Percentiles rank a stretch among this genome's conserved stretches.
Evolutionary conservation across 2,329 filamentous ascomycete genomes (phyloP).

Genomic region (Fusarium sp.): DNA sequence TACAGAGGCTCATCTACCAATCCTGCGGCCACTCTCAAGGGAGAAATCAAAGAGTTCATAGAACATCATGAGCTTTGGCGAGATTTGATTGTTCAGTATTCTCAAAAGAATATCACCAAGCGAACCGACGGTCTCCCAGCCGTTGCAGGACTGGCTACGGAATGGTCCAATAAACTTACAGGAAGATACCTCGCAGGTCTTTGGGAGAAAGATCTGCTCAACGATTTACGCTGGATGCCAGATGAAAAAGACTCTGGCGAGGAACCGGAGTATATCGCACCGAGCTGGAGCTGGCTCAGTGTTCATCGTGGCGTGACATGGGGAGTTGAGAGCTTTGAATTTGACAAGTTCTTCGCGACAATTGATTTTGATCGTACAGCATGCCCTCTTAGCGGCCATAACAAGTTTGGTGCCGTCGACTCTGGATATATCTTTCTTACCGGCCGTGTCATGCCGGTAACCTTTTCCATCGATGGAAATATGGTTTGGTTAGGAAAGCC

Average conservation of each 20-base stretch:
- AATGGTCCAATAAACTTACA: slow-evolving; percentile 23
- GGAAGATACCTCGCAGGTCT: slow-evolving; percentile 40
- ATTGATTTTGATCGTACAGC: slow-evolving; percentile 19
- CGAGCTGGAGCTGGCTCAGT: slow-evolving; percentile 43
- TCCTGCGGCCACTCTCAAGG: neutral
- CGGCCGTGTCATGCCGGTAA: slow-evolving; percentile 16
- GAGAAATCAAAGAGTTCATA: slow-evolving; percentile 2
- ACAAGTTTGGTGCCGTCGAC: slow-evolving; percentile 28
- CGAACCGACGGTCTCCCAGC: slow-evolving; percentile 38
- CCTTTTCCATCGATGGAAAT: neutral
- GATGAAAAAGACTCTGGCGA: slow-evolving; percentile 10
- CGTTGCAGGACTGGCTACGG: slow-evolving; percentile 36
- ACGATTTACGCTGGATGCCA: slow-evolving; percentile 31
- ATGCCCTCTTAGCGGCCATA: slow-evolving; percentile 11
- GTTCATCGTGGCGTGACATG: slow-evolving; percentile 36
- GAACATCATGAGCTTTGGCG: slow-evolving; percentile 37
- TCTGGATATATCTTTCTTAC: slow-evolving; percentile 36
- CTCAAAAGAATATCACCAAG: slow-evolving; percentile 33
- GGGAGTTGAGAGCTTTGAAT: slow-evolving; percentile 17
- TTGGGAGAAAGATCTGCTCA: slow-evolving; percentile 35
- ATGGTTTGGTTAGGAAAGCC: slow-evolving; percentile 14
- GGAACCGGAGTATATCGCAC: slow-evolving; percentile 17
- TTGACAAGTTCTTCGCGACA: slow-evolving; percentile 12
- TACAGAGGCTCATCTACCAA: neutral
- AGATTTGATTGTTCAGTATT: slow-evolving; percentile 38